phyloP scores from a whole-genome alignment of 306 rosid genomes.

The Dicorynia guianensis region DNA sequence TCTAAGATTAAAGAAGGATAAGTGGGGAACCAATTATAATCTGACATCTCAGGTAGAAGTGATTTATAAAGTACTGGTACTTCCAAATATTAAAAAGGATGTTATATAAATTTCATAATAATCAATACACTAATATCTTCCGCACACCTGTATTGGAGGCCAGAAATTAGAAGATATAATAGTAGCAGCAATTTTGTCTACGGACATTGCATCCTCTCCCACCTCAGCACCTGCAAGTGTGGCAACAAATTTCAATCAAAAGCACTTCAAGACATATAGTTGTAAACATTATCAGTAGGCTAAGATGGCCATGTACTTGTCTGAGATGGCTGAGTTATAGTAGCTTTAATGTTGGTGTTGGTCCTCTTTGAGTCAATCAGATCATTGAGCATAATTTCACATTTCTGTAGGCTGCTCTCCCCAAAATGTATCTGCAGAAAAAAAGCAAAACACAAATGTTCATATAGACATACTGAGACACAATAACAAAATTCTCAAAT shows the following conservation, averaged over 20 bases:
- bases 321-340: slow-evolving; percentile 65
- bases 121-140: slow-evolving; percentile 1
- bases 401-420: slow-evolving; percentile 95
- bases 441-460: slow-evolving; percentile 40
- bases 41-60: slow-evolving; percentile 14
- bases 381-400: slow-evolving; percentile 97
- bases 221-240: slow-evolving; percentile 53
- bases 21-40: slow-evolving; percentile 2
- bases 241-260: slow-evolving; percentile 30
- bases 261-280: slow-evolving; percentile 30
- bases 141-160: slow-evolving; percentile 93
- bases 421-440: slow-evolving; percentile 89
- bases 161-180: slow-evolving; percentile 93
- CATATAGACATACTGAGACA: slow-evolving; percentile 32
- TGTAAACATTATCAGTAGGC: slow-evolving; percentile 12
- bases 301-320: slow-evolving; percentile 50
- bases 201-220: slow-evolving; percentile 57
- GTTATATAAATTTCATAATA: slow-evolving; percentile 15
- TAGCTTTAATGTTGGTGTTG: slow-evolving; percentile 85
- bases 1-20: slow-evolving; percentile 1
- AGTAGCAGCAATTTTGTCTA: slow-evolving; percentile 78
- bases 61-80: not conserved
- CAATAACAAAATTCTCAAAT: slow-evolving; percentile 28
- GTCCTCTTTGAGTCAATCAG: slow-evolving; percentile 87
- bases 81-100: not conserved